phyloP scores from a whole-genome alignment of 805 yeast species.

The Yamadazyma takamatsuzukensis region DNA sequence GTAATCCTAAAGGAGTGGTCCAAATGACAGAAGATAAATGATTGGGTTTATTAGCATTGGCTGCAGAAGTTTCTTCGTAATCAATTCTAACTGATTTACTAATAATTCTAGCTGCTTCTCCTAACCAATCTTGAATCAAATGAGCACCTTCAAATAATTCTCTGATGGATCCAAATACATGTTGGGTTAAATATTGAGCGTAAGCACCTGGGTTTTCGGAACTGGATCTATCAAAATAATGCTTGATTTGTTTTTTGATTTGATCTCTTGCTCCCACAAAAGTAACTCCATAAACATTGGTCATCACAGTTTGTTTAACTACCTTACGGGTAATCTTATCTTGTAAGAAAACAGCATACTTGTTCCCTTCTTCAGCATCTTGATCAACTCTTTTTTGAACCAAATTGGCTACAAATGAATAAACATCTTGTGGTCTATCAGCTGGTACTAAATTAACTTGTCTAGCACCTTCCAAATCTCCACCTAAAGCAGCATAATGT shows the following conservation, averaged over 20 bases:
- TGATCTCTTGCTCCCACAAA: constrained; percentile 90
- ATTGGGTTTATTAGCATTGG: constrained; percentile 47
- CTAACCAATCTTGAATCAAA: constrained; percentile 94
- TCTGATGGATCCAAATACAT: constrained; percentile 80
- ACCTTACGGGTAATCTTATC: constrained; percentile 78
- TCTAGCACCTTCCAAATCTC: constrained; percentile 77
- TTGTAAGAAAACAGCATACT: constrained; percentile 50
- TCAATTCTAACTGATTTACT: constrained; percentile 66
- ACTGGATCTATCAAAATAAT: constrained; percentile 48
- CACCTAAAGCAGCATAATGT: constrained; percentile 85
- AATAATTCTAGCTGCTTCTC: constrained; percentile 76
- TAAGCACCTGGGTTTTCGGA: constrained; percentile 23
- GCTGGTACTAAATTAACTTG: constrained; percentile 75
- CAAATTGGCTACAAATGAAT: constrained; percentile 62
- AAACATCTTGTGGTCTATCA: constrained; percentile 74
- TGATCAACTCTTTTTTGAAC: constrained; percentile 53
- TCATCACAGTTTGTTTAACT: constrained; percentile 97
- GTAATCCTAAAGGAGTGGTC: constrained; percentile 95
- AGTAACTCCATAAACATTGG: constrained; percentile 96
- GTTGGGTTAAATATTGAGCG: constrained; percentile 63
- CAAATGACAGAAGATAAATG: constrained; percentile 88
- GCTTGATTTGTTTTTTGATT: constrained; percentile 72
- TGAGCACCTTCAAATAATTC: constrained; percentile 91
- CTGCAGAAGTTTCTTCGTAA: constrained; percentile 40
- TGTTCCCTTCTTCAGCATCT: constrained; percentile 53